These are phyloP conservation scores for Aristolochia fimbriata DNA, from an alignment of 164 flowering plant species.

Conservation along the genomic window DNA sequence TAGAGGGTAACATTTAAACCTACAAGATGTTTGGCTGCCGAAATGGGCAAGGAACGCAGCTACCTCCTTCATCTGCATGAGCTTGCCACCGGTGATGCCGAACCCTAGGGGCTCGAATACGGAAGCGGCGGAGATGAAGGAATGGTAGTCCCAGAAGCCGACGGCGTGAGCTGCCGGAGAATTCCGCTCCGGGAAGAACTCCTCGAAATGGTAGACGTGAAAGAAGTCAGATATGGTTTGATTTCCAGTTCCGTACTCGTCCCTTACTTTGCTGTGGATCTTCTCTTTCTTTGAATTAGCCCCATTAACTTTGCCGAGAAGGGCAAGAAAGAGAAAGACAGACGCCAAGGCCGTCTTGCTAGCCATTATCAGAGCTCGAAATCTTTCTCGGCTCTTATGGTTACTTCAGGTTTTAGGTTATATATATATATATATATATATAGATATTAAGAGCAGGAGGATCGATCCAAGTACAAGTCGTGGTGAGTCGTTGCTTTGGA, in stretches of 20 bases:
- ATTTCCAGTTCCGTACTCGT: conserved; percentile 64
- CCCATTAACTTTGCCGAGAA: conserved; percentile 21
- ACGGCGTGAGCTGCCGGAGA: conserved; percentile 75
- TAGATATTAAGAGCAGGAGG: no score
- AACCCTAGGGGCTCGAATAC: conserved; percentile 62
- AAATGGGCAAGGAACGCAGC: conserved; percentile 88
- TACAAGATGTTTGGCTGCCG: conserved; percentile 75
- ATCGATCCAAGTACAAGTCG: no score
- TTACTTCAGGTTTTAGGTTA: no score
- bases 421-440: no score
- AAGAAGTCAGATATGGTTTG: conserved; percentile 68
- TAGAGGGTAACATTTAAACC: no score
- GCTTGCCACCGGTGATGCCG: conserved; percentile 77
- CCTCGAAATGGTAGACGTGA: conserved; percentile 69
- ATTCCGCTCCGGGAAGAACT: conserved; percentile 74
- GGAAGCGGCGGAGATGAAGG: conserved; percentile 62
- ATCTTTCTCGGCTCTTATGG: no score
- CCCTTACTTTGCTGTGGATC: conserved; percentile 63
- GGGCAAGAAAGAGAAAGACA: conserved; percentile 1
- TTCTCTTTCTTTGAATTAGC: conserved; percentile 41
- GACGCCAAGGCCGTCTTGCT: not conserved
- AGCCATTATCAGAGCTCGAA: no score
- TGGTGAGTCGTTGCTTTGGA: no score
- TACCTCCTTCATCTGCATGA: conserved; percentile 65
- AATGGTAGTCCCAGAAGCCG: conserved; percentile 77